Conservation (phyloP, 2,329 filamentous ascomycete species). For the Ophiostoma sp. region DNA sequence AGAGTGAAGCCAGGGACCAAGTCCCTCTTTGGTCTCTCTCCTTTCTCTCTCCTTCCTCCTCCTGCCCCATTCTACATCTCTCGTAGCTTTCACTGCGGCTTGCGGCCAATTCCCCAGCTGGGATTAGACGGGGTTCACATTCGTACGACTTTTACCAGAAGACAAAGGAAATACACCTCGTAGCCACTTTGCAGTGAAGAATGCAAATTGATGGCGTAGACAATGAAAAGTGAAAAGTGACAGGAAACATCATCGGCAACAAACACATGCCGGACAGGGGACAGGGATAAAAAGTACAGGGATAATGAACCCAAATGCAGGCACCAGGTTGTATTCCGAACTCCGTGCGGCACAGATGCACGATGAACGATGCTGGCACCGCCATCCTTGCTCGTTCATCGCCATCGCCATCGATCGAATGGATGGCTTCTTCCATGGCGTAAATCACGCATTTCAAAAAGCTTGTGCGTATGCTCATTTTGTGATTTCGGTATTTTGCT, state of each 20-base stretch:
- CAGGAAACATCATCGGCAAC: background rate
- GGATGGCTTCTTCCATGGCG: background rate
- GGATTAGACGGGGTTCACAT: slow-evolving; percentile 3
- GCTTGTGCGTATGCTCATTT: background rate
- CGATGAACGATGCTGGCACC: no score
- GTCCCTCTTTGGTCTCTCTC: background rate
- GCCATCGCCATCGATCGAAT: background rate
- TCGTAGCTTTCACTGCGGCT: background rate
- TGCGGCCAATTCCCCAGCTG: background rate
- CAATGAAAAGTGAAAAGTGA: background rate
- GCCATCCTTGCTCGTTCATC: background rate
- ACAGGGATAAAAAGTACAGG: no score
- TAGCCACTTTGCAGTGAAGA: background rate
- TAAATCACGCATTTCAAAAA: background rate
- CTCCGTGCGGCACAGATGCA: no score
- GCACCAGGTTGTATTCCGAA: no score
- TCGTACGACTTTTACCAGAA: background rate
- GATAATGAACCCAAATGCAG: no score
- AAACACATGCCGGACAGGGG: no score
- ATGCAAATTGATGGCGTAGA: background rate
- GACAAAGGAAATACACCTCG: background rate
- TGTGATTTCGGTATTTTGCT: background rate
- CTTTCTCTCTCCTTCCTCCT: background rate
- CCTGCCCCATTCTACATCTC: background rate
- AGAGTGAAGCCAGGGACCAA: background rate